A percentile compares a stretch with the other conserved stretches of the same genome.
Conservation (phyloP, 2,329 filamentous ascomycete genomes). For the Hysterium pulicare region DNA sequence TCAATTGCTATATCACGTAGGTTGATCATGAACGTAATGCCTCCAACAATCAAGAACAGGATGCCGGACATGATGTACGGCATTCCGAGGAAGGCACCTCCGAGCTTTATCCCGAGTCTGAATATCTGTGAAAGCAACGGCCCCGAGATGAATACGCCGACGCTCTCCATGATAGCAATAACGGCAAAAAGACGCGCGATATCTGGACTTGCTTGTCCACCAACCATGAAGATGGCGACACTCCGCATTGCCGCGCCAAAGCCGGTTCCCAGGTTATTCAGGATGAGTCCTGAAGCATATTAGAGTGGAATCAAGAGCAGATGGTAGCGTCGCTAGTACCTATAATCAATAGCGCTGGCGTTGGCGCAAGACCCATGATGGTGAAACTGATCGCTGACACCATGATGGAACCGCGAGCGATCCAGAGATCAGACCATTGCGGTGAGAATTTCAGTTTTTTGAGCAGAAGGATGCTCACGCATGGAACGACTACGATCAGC, state of each 20-base stretch:
- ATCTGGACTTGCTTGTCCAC: constrained; percentile 41
- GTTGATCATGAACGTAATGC: constrained; percentile 27
- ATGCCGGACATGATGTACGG: constrained; percentile 36
- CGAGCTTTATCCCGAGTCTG: constrained; percentile 45
- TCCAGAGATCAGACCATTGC: constrained; percentile 44
- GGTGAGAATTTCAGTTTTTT: constrained; percentile 34
- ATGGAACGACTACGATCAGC: constrained; percentile 46
- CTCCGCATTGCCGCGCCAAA: constrained; percentile 47
- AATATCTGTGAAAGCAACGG: constrained; percentile 46
- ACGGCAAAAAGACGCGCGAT: constrained; percentile 50
- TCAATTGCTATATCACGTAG: constrained; percentile 6
- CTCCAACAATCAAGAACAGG: constrained; percentile 21
- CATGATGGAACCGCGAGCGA: constrained; percentile 45
- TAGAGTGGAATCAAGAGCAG: not conserved
- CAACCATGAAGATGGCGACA: constrained; percentile 47
- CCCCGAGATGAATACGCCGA: constrained; percentile 48
- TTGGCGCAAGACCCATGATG: constrained; percentile 45
- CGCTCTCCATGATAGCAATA: constrained; percentile 47
- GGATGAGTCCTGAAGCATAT: constrained; percentile 28
- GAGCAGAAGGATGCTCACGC: constrained; percentile 38
- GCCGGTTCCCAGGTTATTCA: constrained; percentile 49
- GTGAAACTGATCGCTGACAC: constrained; percentile 45
- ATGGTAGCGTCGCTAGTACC: constrained; percentile 15
- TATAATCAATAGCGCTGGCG: constrained; percentile 41
- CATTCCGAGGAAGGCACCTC: constrained; percentile 47